Evolutionary conservation across 306 rosid species (phyloP).

Genomic region (Boehmeria nivea): DNA sequence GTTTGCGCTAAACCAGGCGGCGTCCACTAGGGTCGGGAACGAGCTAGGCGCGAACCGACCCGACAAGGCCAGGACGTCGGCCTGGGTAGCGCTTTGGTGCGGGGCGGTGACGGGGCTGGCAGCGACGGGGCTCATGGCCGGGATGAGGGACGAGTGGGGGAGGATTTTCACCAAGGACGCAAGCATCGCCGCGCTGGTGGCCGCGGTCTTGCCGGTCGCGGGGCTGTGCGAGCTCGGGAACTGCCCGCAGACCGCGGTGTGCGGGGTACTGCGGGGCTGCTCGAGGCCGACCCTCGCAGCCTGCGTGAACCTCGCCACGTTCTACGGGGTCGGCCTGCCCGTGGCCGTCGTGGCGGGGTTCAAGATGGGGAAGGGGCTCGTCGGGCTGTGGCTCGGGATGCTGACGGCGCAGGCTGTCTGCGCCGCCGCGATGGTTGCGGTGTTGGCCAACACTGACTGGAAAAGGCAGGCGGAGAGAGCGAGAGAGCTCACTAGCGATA

Average conservation of each 20-base stretch:
- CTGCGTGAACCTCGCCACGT: constrained; percentile 13
- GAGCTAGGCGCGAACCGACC: constrained; percentile 40
- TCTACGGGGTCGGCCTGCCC: constrained; percentile 34
- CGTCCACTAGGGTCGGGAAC: constrained; percentile 40
- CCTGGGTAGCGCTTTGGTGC: constrained; percentile 20
- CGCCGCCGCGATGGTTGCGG: constrained; percentile 14
- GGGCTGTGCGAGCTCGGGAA: constrained; percentile 47
- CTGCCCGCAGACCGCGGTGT: constrained; percentile 37
- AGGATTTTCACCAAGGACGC: constrained; percentile 22
- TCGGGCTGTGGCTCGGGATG: constrained; percentile 32
- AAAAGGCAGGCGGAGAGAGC: constrained; percentile 23
- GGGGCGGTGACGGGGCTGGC: constrained; percentile 21
- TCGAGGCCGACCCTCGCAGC: constrained; percentile 34
- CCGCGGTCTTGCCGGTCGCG: constrained; percentile 19
- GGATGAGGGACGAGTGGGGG: constrained; percentile 24
- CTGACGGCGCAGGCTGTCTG: constrained; percentile 27
- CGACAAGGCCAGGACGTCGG: constrained; percentile 20
- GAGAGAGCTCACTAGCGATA: not conserved
- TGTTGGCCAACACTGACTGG: constrained; percentile 29
- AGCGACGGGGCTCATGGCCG: constrained; percentile 20
- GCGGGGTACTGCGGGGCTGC: constrained; percentile 39
- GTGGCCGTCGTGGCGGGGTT: constrained; percentile 17
- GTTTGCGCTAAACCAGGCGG: constrained; percentile 30
- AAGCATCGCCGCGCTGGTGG: constrained; percentile 13
- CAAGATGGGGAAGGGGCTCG: constrained; percentile 12